A percentile compares a stretch with the other conserved stretches of the same genome.
Conservation (phyloP, 441 rosid species). For the Melastoma candidum region DNA sequence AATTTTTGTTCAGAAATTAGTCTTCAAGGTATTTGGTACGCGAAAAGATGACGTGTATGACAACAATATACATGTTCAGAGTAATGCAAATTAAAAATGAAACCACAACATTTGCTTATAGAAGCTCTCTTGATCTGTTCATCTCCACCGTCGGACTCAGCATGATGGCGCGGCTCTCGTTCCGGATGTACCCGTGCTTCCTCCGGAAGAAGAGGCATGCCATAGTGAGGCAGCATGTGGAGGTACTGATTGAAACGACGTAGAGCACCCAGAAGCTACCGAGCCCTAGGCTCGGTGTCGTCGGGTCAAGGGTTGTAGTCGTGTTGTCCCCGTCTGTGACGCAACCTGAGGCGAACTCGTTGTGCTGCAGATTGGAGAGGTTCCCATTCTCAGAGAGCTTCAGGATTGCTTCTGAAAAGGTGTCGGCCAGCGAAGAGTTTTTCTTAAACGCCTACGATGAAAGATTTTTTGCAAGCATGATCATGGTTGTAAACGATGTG, state of each 20-base stretch:
- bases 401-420: constrained; percentile 39
- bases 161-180: too few relatives aligned
- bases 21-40: too few relatives aligned
- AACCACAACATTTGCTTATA: too few relatives aligned
- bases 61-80: too few relatives aligned
- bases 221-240: constrained; percentile 26
- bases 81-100: too few relatives aligned
- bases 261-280: constrained; percentile 17
- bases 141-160: too few relatives aligned
- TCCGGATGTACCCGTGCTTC: too few relatives aligned
- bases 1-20: too few relatives aligned
- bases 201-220: not conserved
- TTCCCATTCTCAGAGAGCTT: constrained; percentile 28
- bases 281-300: constrained; percentile 4
- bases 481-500: too few relatives aligned
- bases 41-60: too few relatives aligned
- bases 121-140: too few relatives aligned
- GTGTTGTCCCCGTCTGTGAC: not conserved
- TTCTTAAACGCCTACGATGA: constrained; percentile 35
- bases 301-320: not conserved
- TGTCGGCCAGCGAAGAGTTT: constrained; percentile 33
- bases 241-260: constrained; percentile 13
- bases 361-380: constrained; percentile 18
- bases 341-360: constrained; percentile 17
- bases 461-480: not conserved